Conservation (phyloP, 176 grass and related monocot species). For the Carex littledalei region DNA sequence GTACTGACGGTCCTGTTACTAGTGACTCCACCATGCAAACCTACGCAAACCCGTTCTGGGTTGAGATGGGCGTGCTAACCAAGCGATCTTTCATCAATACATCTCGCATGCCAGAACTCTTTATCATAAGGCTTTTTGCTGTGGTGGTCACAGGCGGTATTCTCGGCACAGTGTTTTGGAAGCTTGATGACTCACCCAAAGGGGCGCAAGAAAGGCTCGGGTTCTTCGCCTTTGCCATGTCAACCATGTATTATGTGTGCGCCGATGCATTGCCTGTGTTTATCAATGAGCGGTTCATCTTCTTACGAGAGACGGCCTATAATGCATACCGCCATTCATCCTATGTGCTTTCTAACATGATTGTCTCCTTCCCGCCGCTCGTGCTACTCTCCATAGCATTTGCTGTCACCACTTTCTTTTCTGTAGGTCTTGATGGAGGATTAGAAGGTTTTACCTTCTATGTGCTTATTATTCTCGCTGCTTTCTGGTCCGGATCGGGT, state of each 20-base stretch:
- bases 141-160: conserved; percentile 66
- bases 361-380: conserved; percentile 79
- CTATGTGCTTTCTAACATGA: conserved; percentile 89
- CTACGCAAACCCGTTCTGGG: conserved; percentile 86
- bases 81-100: conserved; percentile 59
- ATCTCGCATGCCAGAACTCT: conserved; percentile 70
- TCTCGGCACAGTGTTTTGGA: conserved; percentile 82
- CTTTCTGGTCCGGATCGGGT: conserved; percentile 81
- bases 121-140: conserved; percentile 53
- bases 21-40: conserved; percentile 42
- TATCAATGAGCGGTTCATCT: conserved; percentile 84
- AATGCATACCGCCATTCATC: conserved; percentile 83
- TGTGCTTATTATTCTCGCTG: conserved; percentile 57
- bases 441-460: conserved; percentile 66
- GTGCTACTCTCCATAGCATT: conserved; percentile 77
- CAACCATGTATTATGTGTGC: conserved; percentile 96
- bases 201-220: conserved; percentile 82
- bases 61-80: conserved; percentile 75
- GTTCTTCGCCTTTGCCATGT: conserved; percentile 98
- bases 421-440: conserved; percentile 75
- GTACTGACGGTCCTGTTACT: conserved; percentile 27
- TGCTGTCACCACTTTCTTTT: conserved; percentile 70
- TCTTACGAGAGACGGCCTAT: conserved; percentile 87
- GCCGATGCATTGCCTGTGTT: conserved; percentile 93
- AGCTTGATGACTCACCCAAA: conserved; percentile 66